A percentile compares a stretch with the other conserved stretches of the same genome.
Conservation (phyloP, 2,329 filamentous ascomycete genomes). For the Arachnomyces sp. region DNA sequence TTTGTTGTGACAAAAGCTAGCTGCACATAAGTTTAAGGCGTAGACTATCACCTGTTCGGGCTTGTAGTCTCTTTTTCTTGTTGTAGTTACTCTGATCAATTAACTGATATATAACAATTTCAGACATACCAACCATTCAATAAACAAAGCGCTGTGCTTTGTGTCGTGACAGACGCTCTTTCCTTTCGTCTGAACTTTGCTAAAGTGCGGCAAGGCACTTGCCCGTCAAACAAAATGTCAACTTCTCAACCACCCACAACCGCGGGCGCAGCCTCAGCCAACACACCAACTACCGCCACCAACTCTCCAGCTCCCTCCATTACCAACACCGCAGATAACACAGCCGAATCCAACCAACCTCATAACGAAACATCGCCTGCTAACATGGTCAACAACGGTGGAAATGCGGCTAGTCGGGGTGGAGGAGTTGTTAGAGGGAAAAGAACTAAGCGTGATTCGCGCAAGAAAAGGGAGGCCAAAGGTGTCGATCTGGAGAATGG, state of each 20-base stretch:
- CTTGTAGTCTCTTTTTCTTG: too few relatives aligned
- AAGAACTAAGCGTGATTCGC: slow-evolving; percentile 36
- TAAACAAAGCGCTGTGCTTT: too few relatives aligned
- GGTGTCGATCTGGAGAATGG: slow-evolving; percentile 30
- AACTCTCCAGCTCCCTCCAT: slow-evolving; percentile 28
- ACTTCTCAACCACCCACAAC: slow-evolving; percentile 13
- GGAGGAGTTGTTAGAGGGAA: slow-evolving; percentile 16
- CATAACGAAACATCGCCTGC: neutral
- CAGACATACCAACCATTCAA: too few relatives aligned
- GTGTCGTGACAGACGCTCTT: too few relatives aligned
- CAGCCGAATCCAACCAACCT: neutral
- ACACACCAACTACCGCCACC: slow-evolving; percentile 29
- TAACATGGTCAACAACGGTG: slow-evolving; percentile 4
- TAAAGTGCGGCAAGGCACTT: neutral
- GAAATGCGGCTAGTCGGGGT: slow-evolving; percentile 7
- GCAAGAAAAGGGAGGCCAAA: slow-evolving; percentile 38
- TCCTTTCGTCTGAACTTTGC: too few relatives aligned
- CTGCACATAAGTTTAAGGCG: too few relatives aligned
- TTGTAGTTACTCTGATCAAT: too few relatives aligned
- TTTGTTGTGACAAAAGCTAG: too few relatives aligned
- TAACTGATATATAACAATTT: too few relatives aligned
- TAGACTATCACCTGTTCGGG: too few relatives aligned
- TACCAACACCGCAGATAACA: slow-evolving; percentile 21
- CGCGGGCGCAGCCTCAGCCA: slow-evolving; percentile 22
- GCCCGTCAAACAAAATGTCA: slow-evolving; percentile 4